These are phyloP conservation scores for Ophiostoma ulmi DNA, from an alignment of 2,329 filamentous ascomycete genomes.

Conservation along the genomic window DNA sequence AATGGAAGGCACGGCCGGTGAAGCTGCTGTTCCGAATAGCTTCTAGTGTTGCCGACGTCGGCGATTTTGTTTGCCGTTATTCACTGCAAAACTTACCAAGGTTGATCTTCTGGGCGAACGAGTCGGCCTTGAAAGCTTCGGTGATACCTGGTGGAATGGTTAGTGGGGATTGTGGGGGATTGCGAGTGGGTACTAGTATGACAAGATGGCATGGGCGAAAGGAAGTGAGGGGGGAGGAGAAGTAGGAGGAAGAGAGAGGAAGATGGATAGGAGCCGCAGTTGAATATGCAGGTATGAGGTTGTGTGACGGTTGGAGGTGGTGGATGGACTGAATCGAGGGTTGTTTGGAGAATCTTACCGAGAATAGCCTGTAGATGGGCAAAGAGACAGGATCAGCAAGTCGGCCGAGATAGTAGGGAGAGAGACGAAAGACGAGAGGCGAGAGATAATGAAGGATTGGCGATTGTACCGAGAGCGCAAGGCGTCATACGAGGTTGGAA, in stretches of 20 bases:
- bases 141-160: conserved; percentile 64
- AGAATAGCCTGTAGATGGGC: conserved; percentile 23
- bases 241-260: not conserved
- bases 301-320: not conserved
- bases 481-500: conserved; percentile 28
- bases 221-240: conserved; percentile 12
- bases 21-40: not conserved
- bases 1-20: conserved; percentile 15
- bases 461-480: conserved; percentile 1
- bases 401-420: not conserved
- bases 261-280: conserved; percentile 13
- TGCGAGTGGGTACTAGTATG: not conserved
- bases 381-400: conserved; percentile 19
- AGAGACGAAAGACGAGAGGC: not conserved
- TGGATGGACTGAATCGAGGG: not conserved
- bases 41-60: not conserved
- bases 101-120: conserved; percentile 94
- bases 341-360: conserved; percentile 18
- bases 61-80: not conserved
- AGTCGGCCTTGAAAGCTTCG: conserved; percentile 97
- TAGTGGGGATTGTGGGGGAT: conserved; percentile 19
- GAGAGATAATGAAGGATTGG: conserved; percentile 1
- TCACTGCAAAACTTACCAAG: conserved; percentile 54
- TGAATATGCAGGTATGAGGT: not conserved
- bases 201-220: not conserved